These are phyloP conservation scores for Blastocystis sp. DNA, from an alignment of 352 stramenopile species.

Conservation along the genomic window DNA sequence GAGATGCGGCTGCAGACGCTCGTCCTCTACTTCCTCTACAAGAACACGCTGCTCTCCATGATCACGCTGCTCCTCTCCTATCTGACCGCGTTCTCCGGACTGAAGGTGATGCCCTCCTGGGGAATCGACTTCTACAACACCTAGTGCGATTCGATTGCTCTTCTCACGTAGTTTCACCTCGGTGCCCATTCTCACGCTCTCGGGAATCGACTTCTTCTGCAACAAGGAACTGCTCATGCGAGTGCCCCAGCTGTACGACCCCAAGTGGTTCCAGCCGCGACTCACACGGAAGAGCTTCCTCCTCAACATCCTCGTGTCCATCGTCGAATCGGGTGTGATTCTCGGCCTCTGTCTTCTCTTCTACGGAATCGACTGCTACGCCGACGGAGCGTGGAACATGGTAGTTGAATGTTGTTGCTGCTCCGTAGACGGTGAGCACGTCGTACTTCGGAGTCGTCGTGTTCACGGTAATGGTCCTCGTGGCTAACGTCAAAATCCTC, in stretches of 20 bases:
- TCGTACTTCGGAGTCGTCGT: constrained; percentile 9
- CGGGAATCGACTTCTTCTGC: constrained; percentile 20
- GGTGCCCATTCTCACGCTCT: constrained; percentile 11
- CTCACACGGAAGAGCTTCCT: not conserved
- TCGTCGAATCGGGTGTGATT: not conserved
- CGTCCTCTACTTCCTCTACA: constrained; percentile 43
- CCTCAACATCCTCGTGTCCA: not conserved
- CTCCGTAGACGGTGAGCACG: constrained; percentile 11
- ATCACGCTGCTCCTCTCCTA: constrained; percentile 39
- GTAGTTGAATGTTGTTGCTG: not conserved
- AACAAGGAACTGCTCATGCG: constrained; percentile 16
- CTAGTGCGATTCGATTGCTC: not conserved
- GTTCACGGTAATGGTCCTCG: constrained; percentile 26
- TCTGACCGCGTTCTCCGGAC: constrained; percentile 19
- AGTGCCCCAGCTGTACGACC: constrained; percentile 9
- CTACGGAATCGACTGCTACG: not conserved
- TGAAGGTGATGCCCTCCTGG: constrained; percentile 41
- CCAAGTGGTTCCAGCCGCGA: not conserved
- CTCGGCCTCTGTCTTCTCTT: constrained; percentile 14
- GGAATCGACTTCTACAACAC: constrained; percentile 42
- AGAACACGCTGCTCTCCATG: constrained; percentile 41
- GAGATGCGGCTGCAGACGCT: constrained; percentile 41
- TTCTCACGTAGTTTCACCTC: constrained; percentile 20
- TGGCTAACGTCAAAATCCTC: constrained; percentile 4
- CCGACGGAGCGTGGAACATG: constrained; percentile 20